Base-by-base conservation (phyloP, 2,329 filamentous ascomycete species). In the Cytospora piceicola region DNA sequence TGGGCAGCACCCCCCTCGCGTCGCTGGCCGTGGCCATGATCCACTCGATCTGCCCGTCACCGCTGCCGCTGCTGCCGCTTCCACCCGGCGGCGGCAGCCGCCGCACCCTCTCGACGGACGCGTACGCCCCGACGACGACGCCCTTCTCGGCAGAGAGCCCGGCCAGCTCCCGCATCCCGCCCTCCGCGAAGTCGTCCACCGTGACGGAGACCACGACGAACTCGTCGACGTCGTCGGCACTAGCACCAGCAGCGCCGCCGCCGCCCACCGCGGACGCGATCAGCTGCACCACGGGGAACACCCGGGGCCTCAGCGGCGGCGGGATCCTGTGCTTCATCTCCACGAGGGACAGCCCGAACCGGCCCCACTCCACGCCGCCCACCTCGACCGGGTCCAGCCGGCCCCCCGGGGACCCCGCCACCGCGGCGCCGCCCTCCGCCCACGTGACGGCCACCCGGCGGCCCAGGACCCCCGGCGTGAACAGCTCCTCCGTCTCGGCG, bases 21-120 rank as follows among this genome's bases (percentile, higher is more conserved):
- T 94, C 85, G 66, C 88, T 90, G 14, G 88, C 85, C 12, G 91
- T 94, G 11, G 87, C 90, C 90, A 94, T 94, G 65, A 89, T 80
- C 91, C 91, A 95, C 75, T 90, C 88, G 56, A 91, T 81, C 22
- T 77, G 74, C 0, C 78, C 77, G n/a, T 71, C 73, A 5, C 64
- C 70, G 7, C 63, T 66, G 4, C 36, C 56, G 2, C 61, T 59
- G 17, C 39, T 69, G 17, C 30, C 30, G 65, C 62, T 6, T 76
- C 73, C 27, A 66, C 69, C 4, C n/a, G 30, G 49, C 27, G 71
- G 73, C 6, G 75, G 75, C 4, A 83, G 67, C 71, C 82, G 78
- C 64, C 82, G 77, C 39, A 90, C 77, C 55, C 85, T 78, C 78
- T 93, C 90, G 1, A 93, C 80, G 69, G 86, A 89, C 32, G 82